Conservation (phyloP, 2,329 filamentous ascomycete genomes). For the Endothia cerciana region DNA sequence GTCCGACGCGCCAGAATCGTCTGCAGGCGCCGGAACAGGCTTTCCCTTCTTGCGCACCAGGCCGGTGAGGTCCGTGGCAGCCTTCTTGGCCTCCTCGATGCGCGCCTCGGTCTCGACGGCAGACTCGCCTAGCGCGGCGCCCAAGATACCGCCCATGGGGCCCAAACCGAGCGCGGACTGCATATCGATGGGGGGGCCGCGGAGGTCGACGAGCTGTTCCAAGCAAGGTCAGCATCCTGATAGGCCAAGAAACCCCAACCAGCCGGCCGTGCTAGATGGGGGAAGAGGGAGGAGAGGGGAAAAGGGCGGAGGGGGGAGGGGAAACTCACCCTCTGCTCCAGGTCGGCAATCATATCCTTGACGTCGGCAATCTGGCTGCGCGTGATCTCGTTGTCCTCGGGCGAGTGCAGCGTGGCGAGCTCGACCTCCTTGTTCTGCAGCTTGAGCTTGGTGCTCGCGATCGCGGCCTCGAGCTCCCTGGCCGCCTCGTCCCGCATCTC, state of each 20-base stretch:
- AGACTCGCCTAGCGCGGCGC: conserved; percentile 65
- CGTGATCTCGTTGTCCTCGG: conserved; percentile 68
- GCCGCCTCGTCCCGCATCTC: conserved; percentile 72
- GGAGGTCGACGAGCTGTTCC: conserved; percentile 67
- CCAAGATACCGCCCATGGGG: conserved; percentile 62
- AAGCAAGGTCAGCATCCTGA: background rate
- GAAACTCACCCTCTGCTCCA: conserved; percentile 70
- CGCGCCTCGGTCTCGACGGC: conserved; percentile 63
- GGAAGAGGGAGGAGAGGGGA: background rate
- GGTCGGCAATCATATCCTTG: conserved; percentile 77
- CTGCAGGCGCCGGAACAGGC: conserved; percentile 31
- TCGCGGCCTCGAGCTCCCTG: conserved; percentile 72
- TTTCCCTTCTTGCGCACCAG: conserved; percentile 70
- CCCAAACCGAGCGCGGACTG: conserved; percentile 58
- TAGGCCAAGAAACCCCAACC: background rate
- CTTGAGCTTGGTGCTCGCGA: conserved; percentile 72
- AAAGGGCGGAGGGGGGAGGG: background rate
- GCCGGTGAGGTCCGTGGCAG: conserved; percentile 73
- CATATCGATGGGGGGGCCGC: conserved; percentile 63
- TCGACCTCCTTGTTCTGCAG: conserved; percentile 71
- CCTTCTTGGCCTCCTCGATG: conserved; percentile 73
- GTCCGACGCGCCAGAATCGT: conserved; percentile 37
- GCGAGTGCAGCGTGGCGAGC: conserved; percentile 63
- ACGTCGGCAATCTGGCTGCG: conserved; percentile 70
- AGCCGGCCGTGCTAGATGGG: background rate